phyloP scores from a whole-genome alignment of 2,329 filamentous ascomycete species.

The Lecanicillium sp. region DNA sequence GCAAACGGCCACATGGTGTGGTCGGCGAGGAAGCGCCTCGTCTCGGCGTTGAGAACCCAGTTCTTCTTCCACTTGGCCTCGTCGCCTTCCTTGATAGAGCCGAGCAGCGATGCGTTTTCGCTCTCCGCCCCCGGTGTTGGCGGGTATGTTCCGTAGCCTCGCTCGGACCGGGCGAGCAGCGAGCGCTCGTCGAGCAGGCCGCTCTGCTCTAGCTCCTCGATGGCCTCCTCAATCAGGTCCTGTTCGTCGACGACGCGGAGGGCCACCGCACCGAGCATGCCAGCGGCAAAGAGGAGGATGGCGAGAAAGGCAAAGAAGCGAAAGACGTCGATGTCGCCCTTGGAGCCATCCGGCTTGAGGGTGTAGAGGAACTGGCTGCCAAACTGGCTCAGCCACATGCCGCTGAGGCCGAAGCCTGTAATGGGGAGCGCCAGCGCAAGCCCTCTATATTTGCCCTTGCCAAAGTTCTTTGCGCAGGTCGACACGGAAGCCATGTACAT shows the following conservation, averaged over 20 bases:
- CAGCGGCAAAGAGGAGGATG: conserved; percentile 60
- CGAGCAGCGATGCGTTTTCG: conserved; percentile 33
- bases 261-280: conserved; percentile 64
- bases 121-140: conserved; percentile 31
- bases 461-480: conserved; percentile 97
- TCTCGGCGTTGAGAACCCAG: conserved; percentile 88
- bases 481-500: conserved; percentile 92
- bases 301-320: conserved; percentile 83
- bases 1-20: conserved; percentile 95
- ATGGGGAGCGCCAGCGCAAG: conserved; percentile 86
- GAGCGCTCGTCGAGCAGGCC: conserved; percentile 71
- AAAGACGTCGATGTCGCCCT: conserved; percentile 65
- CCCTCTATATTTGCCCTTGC: conserved; percentile 77
- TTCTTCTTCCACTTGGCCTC: conserved; percentile 66
- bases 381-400: conserved; percentile 92
- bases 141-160: conserved; percentile 55
- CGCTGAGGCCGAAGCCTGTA: conserved; percentile 84
- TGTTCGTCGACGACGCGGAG: conserved; percentile 77
- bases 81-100: conserved; percentile 31
- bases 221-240: conserved; percentile 80
- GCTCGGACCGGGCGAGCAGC: conserved; percentile 53
- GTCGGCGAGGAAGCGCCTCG: conserved; percentile 74
- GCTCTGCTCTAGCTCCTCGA: conserved; percentile 85
- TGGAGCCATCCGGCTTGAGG: conserved; percentile 52
- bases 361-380: conserved; percentile 74